These are phyloP conservation scores for Lepidium africanum DNA, from an alignment of 345 rosid species.

Conservation along the genomic window DNA sequence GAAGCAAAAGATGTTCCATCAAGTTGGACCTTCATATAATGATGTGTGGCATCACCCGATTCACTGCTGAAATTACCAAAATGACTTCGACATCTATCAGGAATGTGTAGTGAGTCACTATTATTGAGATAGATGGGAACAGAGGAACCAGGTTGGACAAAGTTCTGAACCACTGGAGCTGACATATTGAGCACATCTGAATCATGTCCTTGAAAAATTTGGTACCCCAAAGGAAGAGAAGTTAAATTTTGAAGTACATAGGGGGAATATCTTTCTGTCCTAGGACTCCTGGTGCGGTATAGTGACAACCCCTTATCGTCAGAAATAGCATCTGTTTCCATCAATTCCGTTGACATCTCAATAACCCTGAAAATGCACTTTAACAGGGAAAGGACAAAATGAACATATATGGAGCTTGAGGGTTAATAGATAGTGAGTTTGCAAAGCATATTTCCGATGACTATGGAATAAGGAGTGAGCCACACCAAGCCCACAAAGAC, in stretches of 20 bases:
- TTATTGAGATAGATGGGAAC: constrained; percentile 64
- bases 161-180: constrained; percentile 38
- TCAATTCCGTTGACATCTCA: constrained; percentile 59
- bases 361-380: constrained; percentile 71
- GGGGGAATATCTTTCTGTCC: constrained; percentile 70
- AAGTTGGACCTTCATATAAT: constrained; percentile 67
- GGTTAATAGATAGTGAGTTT: background rate
- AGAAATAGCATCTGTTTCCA: constrained; percentile 32
- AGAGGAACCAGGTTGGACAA: constrained; percentile 63
- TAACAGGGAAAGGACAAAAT: constrained; percentile 7
- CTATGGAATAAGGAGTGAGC: background rate
- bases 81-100: constrained; percentile 41
- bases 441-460: background rate
- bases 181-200: constrained; percentile 37
- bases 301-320: constrained; percentile 33
- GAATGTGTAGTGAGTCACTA: constrained; percentile 50
- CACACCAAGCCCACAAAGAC: background rate
- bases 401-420: background rate
- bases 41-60: constrained; percentile 57
- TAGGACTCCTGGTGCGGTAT: constrained; percentile 33
- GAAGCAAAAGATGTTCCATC: constrained; percentile 77
- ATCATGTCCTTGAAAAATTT: constrained; percentile 51
- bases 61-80: constrained; percentile 56
- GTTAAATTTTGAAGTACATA: constrained; percentile 85
- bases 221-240: constrained; percentile 63